phyloP scores from a whole-genome alignment of 225 moss, liverwort and hornwort genomes.

The Lunularia cruciata region DNA sequence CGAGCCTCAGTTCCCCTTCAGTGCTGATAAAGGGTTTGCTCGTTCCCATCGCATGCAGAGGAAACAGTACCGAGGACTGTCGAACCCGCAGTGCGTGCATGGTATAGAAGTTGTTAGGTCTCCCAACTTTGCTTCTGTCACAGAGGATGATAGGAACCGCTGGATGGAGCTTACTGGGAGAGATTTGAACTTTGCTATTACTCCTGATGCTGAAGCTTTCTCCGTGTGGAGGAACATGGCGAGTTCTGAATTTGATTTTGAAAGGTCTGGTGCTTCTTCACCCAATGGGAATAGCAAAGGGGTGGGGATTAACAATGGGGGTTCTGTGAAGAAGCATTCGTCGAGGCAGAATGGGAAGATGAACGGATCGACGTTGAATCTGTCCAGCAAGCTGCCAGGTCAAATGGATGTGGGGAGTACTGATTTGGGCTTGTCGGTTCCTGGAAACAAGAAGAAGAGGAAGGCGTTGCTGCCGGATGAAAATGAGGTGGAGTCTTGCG shows the following conservation, averaged over 20 bases:
- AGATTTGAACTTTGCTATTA: slow-evolving; percentile 68
- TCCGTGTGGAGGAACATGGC: slow-evolving; percentile 81
- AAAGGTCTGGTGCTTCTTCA: slow-evolving; percentile 64
- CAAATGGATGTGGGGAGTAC: slow-evolving; percentile 29
- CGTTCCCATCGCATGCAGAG: slow-evolving; percentile 88
- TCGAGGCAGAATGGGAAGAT: slow-evolving; percentile 55
- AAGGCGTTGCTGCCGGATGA: slow-evolving; percentile 61
- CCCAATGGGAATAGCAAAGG: slow-evolving; percentile 72
- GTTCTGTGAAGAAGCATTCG: slow-evolving; percentile 55
- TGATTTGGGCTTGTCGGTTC: slow-evolving; percentile 25
- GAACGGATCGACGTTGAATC: slow-evolving; percentile 55
- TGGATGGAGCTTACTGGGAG: slow-evolving; percentile 86
- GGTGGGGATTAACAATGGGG: too few species aligned
- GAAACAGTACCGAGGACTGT: slow-evolving; percentile 84
- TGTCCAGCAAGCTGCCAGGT: slow-evolving; percentile 62
- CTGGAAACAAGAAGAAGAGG: slow-evolving; percentile 70
- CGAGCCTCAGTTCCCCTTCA: slow-evolving; percentile 83
- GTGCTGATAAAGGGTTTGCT: slow-evolving; percentile 74
- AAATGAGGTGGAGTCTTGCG: slow-evolving; percentile 74
- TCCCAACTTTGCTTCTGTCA: slow-evolving; percentile 56
- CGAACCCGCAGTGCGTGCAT: slow-evolving; percentile 84
- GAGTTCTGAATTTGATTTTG: slow-evolving; percentile 66
- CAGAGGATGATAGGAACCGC: slow-evolving; percentile 70
- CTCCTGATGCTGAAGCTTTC: slow-evolving; percentile 81
- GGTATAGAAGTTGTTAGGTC: slow-evolving; percentile 77